Evolutionary conservation across 495 filamentous ascomycete genomes (phyloP).

Genomic region (Tuber borchii): DNA sequence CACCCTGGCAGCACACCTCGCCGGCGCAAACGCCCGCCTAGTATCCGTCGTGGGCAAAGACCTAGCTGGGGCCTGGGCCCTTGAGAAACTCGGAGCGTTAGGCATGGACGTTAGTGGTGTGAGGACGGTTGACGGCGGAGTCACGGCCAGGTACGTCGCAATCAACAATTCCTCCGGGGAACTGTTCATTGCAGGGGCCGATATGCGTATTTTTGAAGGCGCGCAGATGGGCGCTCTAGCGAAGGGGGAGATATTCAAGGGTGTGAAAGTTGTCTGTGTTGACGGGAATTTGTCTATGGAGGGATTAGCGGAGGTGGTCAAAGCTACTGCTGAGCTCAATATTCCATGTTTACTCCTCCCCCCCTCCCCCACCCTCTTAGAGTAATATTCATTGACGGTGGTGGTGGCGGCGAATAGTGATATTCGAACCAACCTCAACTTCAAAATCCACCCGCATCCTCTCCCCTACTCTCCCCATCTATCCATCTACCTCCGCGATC

Average conservation of each 20-base stretch:
- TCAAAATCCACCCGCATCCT: conserved; percentile 71
- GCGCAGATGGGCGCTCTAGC: conserved; percentile 35
- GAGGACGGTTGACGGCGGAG: conserved; percentile 48
- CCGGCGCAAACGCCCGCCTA: conserved; percentile 43
- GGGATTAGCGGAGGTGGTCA: conserved; percentile 22
- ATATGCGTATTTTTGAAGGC: conserved; percentile 77
- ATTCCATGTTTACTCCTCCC: conserved; percentile 11
- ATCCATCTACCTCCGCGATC: conserved; percentile 55
- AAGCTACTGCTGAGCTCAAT: not conserved
- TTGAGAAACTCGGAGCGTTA: conserved; percentile 54
- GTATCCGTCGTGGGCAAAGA: conserved; percentile 51
- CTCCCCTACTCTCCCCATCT: conserved; percentile 46
- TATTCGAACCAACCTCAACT: conserved; percentile 85
- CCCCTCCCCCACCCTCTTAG: not conserved
- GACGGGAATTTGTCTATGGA: conserved; percentile 30
- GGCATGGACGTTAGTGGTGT: conserved; percentile 62
- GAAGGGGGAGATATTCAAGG: not conserved
- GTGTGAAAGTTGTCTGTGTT: conserved; percentile 23
- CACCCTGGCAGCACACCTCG: conserved; percentile 63
- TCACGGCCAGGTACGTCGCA: conserved; percentile 85
- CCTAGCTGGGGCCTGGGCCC: conserved; percentile 62
- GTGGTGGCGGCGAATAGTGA: conserved; percentile 44
- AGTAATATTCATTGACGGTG: conserved; percentile 23
- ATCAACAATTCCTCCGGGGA: conserved; percentile 78
- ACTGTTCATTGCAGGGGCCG: conserved; percentile 81